Evolutionary conservation across 2,329 filamentous ascomycete genomes (phyloP).

Genomic region (Calonectria fujianensis): DNA sequence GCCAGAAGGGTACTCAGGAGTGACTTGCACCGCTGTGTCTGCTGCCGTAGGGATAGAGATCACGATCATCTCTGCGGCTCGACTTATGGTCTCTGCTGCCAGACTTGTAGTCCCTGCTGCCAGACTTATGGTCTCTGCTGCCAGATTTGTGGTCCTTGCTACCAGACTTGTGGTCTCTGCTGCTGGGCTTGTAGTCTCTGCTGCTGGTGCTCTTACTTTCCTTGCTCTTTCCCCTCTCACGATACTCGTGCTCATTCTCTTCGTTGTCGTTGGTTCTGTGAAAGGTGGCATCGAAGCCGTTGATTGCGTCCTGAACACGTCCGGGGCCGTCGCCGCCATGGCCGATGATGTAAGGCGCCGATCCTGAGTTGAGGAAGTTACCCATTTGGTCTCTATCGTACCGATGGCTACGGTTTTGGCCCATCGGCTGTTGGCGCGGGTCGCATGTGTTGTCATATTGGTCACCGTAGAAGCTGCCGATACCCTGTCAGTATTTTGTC

Average conservation of each 20-base stretch:
- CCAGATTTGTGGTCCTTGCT: no score
- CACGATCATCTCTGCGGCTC: not conserved
- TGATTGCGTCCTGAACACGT: not conserved
- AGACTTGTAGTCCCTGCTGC: no score
- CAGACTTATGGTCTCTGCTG: no score
- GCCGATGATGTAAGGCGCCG: not conserved
- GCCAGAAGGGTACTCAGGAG: not conserved
- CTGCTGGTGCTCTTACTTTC: not conserved
- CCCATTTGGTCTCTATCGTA: not conserved
- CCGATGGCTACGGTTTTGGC: not conserved
- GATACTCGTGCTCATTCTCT: not conserved
- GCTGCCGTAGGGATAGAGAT: no score
- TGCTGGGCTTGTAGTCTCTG: no score
- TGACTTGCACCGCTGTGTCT: not conserved
- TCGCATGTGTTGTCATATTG: not conserved
- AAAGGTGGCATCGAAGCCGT: not conserved
- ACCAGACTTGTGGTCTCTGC: no score
- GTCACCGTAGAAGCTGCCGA: not conserved
- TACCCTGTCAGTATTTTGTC: not conserved
- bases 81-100: not conserved
- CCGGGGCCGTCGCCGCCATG: no score
- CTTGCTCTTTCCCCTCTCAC: no score
- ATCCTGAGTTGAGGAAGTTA: not conserved
- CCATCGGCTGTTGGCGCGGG: not conserved
- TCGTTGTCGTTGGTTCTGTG: no score